Base-by-base conservation (phyloP, 768 basidiomycete genomes). In the Rhodotorula toruloides region DNA sequence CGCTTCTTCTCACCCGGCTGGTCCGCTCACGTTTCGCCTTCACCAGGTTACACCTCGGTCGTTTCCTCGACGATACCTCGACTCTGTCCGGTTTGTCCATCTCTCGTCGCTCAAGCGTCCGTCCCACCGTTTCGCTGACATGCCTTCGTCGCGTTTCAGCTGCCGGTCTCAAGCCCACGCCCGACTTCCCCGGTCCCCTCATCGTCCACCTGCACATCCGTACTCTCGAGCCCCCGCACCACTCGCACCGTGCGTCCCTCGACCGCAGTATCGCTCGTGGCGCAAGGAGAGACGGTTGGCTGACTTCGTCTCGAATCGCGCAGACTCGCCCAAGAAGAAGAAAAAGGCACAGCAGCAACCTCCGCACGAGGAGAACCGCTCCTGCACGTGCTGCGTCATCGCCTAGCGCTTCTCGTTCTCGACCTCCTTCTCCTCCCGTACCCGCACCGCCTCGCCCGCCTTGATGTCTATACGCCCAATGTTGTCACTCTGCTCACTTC, bases 121-220 rank as follows among this genome's bases (percentile, higher is more conserved):
- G n/a, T n/a, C n/a, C n/a, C n/a, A n/a, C n/a, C n/a, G n/a, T n/a
- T n/a, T n/a, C n/a, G n/a, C n/a, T n/a, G n/a, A n/a, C n/a, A n/a
- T n/a, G n/a, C n/a, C n/a, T n/a, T n/a, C n/a, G n/a, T n/a, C n/a
- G n/a, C n/a, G 16, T 34, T 25, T 1, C 34, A 42, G 6, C 32
- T 14, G 27, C 21, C 49, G 48, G 29, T 25, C 39, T 13, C 4
- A 46, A 22, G 25, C 4, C 29, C 9, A 22, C 5, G 13, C 7
- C 3, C 5, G n/a, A 9, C 19, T 8, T 3, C 7, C 10, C 7
- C 6, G 39, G 42, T 4, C 58, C 53, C 1, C 12, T n/a, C 9
- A 49, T 66, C 29, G 58, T 66, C 7, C 65, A 66, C 32, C 48
- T 66, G 27, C 65, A 66, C n/a, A 42, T 66, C 1, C 21, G 54